phyloP scores from a whole-genome alignment of 208 protist species.

The Leishmania turanica region DNA sequence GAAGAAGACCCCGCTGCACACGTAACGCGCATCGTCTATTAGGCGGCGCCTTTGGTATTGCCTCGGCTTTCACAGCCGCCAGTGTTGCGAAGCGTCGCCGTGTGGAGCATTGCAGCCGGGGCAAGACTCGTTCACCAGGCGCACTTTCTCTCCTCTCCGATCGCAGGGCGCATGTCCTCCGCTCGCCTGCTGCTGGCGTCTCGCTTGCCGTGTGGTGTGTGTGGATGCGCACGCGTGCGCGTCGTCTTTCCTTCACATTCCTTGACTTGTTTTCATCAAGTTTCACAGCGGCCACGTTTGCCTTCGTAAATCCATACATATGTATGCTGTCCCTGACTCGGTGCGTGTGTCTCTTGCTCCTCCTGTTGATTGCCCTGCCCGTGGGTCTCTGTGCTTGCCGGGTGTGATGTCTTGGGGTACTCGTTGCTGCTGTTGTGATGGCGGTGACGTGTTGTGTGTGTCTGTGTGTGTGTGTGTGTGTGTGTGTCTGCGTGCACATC shows the following conservation, averaged over 20 bases:
- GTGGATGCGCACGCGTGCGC: not conserved
- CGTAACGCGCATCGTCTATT: conserved; percentile 72
- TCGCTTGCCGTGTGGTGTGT: not conserved
- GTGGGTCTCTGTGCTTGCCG: not conserved
- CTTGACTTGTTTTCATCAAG: not conserved
- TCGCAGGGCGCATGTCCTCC: not conserved
- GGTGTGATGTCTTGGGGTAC: not conserved
- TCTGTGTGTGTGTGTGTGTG: not conserved
- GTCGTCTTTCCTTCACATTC: not conserved
- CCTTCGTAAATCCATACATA: no score
- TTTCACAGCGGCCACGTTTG: not conserved
- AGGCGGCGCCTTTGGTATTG: not conserved
- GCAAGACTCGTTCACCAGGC: not conserved
- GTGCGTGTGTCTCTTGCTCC: not conserved
- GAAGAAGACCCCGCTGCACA: conserved; percentile 32
- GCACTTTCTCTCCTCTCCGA: not conserved
- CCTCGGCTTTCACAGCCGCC: not conserved
- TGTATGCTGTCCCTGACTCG: not conserved
- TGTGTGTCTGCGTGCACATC: not conserved
- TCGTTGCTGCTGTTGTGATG: not conserved
- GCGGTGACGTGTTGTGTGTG: not conserved
- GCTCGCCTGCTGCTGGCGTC: not conserved
- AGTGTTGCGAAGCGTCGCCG: not conserved
- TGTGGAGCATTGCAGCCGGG: not conserved
- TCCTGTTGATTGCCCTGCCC: not conserved